phyloP scores from a whole-genome alignment of 2,329 filamentous ascomycete genomes.

The Fusarium falciforme region DNA sequence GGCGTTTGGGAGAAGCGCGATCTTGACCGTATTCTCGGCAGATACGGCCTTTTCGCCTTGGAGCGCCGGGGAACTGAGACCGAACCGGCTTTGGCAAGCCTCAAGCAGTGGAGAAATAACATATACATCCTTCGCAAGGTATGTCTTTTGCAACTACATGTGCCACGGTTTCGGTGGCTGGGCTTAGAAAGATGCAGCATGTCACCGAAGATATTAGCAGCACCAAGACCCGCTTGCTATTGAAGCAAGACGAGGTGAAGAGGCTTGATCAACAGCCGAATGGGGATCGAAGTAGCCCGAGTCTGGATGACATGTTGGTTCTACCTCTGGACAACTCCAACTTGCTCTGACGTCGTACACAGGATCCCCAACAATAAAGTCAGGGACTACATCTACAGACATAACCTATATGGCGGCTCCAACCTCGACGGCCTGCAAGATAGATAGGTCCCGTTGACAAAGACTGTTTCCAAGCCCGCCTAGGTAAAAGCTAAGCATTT shows the following conservation, averaged over 20 bases:
- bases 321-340: background rate
- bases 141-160: background rate
- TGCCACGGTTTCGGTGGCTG: background rate
- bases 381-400: slow-evolving; percentile 77
- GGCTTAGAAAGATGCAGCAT: slow-evolving; percentile 51
- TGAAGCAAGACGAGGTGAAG: slow-evolving; percentile 69
- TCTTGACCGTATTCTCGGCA: slow-evolving; percentile 86
- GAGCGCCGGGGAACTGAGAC: slow-evolving; percentile 90
- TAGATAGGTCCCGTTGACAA: background rate
- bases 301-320: background rate
- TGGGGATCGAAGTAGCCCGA: background rate
- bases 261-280: background rate
- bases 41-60: slow-evolving; percentile 87
- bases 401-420: slow-evolving; percentile 69
- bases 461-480: background rate
- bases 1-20: slow-evolving; percentile 87
- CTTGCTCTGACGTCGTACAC: background rate
- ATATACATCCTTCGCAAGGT: slow-evolving; percentile 81
- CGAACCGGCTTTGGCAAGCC: slow-evolving; percentile 83
- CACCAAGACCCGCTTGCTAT: slow-evolving; percentile 82
- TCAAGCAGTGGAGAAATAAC: slow-evolving; percentile 86
- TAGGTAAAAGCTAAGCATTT: background rate
- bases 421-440: background rate
- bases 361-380: slow-evolving; percentile 72
- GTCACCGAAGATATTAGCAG: slow-evolving; percentile 90